Percentiles rank a stretch among this genome's conserved stretches.
Evolutionary conservation across 805 yeast genomes (phyloP).

Genomic region (Candida michaelii): DNA sequence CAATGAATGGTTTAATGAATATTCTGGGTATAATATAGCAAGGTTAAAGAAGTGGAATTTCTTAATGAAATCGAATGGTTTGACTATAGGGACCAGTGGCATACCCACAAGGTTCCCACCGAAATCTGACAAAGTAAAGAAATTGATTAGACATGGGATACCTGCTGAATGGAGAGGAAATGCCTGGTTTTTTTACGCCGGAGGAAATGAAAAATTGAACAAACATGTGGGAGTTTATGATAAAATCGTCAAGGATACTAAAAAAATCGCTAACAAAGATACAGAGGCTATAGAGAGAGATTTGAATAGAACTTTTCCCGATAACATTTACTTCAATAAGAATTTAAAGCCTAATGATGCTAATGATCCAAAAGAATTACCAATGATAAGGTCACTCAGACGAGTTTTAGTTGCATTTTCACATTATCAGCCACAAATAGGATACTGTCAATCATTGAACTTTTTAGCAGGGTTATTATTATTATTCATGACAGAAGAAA

Average conservation of each 20-base stretch:
- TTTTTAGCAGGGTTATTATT: conserved; percentile 86
- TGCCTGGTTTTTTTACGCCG: conserved; percentile 95
- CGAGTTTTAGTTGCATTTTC: conserved; percentile 84
- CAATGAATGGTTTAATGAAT: conserved; percentile 72
- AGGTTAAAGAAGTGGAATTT: conserved; percentile 77
- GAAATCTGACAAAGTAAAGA: conserved; percentile 70
- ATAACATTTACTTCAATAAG: conserved; percentile 74
- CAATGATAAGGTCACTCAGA: conserved; percentile 68
- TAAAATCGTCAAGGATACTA: conserved; percentile 59
- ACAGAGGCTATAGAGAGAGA: conserved; percentile 94
- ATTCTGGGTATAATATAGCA: conserved; percentile 59
- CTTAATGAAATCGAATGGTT: conserved; percentile 67
- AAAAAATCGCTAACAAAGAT: conserved; percentile 60
- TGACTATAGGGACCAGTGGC: conserved; percentile 30
- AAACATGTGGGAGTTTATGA: conserved; percentile 76
- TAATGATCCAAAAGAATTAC: conserved; percentile 45
- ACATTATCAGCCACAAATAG: conserved; percentile 81
- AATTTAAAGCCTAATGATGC: neutral
- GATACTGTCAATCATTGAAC: conserved; percentile 94
- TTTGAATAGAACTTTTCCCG: conserved; percentile 92
- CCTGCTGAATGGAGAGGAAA: conserved; percentile 97
- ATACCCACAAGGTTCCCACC: conserved; percentile 72
- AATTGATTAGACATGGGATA: conserved; percentile 85
- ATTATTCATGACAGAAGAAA: conserved; percentile 85
- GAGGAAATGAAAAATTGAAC: conserved; percentile 71